Base-by-base conservation (phyloP, 1,139 yeast genomes). In the Blastobotrys aristatus region DNA sequence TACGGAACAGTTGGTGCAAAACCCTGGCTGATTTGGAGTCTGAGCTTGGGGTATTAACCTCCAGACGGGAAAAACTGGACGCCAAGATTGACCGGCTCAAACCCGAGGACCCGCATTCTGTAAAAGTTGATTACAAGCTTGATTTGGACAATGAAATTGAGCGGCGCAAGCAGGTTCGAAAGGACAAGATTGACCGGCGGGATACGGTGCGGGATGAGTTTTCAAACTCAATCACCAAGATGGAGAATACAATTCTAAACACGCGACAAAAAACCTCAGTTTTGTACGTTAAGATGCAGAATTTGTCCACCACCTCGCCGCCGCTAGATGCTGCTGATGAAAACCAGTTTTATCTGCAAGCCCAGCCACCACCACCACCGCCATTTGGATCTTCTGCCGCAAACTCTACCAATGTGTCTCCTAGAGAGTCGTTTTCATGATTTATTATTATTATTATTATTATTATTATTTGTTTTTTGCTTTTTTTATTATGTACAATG, bases 191-290 rank as follows among this genome's bases (percentile, higher is more conserved):
- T 20, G 57, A 54, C 27, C 44, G 61, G 35, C 51, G 63, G 26
- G 32, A 47, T 33, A 54, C 49, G 43, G 50, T 63, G 33, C 61
- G 59, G 46, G 61, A 56, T 6, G 70, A 66, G 54, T 66, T 66
- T 48, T 59, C 68, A 22, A 54, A 55, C 29, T 63, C 68, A 5
- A 65, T 66, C 37, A 54, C 60, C 14, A 62, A 64, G 49, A 62
- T 66, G 63, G 69, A 65, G 41, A 55, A 57, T 20, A 63, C 65
- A 1, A 62, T 61, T 17, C 60, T 54, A 36, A 62, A 62, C 27
- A 57, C 57, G 4, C 48, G 46, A 34, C 51, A 48, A 16, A 52
- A 51, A 35, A 58, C 59, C 14, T 39, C 50, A 2, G 37, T 14
- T 18, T 27, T 47, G 13, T 43, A 46, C 46, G 29, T 43, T 20